phyloP scores from a whole-genome alignment of 257 asterid species.

The Penstemon barbatus region DNA sequence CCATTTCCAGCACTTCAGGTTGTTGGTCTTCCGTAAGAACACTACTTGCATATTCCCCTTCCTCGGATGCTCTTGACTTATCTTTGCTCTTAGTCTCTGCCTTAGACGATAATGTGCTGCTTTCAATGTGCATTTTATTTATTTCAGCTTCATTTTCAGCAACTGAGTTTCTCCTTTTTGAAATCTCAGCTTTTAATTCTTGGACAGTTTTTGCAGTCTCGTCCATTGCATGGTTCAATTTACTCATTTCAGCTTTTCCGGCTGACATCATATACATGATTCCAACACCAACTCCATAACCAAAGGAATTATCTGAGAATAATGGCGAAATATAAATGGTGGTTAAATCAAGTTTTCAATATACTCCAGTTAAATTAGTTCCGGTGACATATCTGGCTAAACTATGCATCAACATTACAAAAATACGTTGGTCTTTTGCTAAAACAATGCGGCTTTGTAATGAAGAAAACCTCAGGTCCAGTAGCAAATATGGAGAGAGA shows the following conservation, averaged over 20 bases:
- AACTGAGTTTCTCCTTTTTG: slow-evolving; percentile 36
- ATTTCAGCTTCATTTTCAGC: slow-evolving; percentile 27
- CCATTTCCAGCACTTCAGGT: slow-evolving; percentile 52
- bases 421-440: not conserved
- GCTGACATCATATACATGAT: slow-evolving; percentile 79
- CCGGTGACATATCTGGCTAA: not conserved
- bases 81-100: slow-evolving; percentile 21
- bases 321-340: not conserved
- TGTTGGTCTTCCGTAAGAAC: slow-evolving; percentile 42
- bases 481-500: not conserved
- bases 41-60: slow-evolving; percentile 42
- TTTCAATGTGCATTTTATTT: slow-evolving; percentile 9
- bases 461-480: not conserved
- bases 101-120: slow-evolving; percentile 1
- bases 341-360: not conserved
- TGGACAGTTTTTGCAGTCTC: slow-evolving; percentile 63
- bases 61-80: slow-evolving; percentile 21
- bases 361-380: not conserved
- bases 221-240: slow-evolving; percentile 53
- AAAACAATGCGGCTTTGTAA: not conserved
- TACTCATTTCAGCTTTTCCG: slow-evolving; percentile 60
- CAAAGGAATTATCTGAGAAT: slow-evolving; percentile 56
- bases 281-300: slow-evolving; percentile 74
- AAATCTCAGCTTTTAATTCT: slow-evolving; percentile 61
- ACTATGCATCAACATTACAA: not conserved